Evolutionary conservation across 176 grass and related monocot species (phyloP), one percentile per base, ranked within the genome.

Genomic region (Rhynchospora pubera): DNA sequence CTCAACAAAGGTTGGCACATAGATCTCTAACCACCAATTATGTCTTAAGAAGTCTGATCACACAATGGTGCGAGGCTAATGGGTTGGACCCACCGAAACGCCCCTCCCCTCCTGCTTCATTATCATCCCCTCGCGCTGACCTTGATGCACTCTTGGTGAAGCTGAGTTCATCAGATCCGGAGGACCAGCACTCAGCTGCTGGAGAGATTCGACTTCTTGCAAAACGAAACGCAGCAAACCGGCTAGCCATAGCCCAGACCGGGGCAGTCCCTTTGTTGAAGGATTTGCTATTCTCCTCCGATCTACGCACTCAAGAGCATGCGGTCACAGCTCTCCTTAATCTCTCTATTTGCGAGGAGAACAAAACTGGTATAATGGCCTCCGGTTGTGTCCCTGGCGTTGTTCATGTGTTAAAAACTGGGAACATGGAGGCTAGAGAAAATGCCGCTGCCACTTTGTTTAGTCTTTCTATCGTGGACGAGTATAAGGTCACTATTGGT

Each of bases 401-500:
- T 84, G 87, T 99, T 4, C 84, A 89, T 86, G 97, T 99, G 43
- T 87, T 96, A 74, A 96, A 90, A 81, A 93, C 85, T 78, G 97
- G 97, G 43, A 96, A 89, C 80, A 96, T 96, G 93, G 93, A 90
- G 66, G 97, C 97, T 48, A 86, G 97, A 55, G 97, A 96, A 85
- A 99, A 99, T 81, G 93, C 97, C 45, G 89, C 97, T 9, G 97
- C 97, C 22, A 93, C 97, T 0, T 89, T 99, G 59, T 99, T 99
- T 84, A 99, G 97, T 68, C 89, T 99, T 15, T 99, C 97, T 6
- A 89, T 96, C 59, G 79, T 99, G 3, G 93, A 99, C 65, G 91
- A 90, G 82, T 86, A 99, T 80, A 99, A 99, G 82, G 85, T 99
- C 55, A 84, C 52, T 55, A 93, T 99, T 28, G 97, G 97, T 21